Conservation (phyloP, 768 basidiomycete species). For the Lentinula lateritia region DNA sequence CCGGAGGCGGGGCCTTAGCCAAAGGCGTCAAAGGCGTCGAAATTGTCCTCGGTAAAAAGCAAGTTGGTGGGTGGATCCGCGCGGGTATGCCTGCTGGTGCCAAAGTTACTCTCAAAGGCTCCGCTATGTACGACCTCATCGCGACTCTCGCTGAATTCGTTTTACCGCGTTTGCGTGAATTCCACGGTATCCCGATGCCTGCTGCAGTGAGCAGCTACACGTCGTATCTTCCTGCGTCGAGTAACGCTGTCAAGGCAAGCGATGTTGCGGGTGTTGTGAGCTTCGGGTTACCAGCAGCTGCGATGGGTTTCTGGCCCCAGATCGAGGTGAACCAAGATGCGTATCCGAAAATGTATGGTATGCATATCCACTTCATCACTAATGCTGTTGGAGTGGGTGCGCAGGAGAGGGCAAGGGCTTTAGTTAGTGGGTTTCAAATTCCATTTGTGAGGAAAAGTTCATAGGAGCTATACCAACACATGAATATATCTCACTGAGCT, state of each 20-base stretch:
- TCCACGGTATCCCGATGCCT: slow-evolving; percentile 78
- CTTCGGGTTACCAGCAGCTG: slow-evolving; percentile 78
- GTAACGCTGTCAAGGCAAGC: slow-evolving; percentile 66
- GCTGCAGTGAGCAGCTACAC: not conserved
- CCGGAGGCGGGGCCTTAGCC: slow-evolving; percentile 66
- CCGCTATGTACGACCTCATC: slow-evolving; percentile 94
- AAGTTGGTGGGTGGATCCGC: slow-evolving; percentile 78
- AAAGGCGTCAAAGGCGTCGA: slow-evolving; percentile 61
- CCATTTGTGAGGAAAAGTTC: slow-evolving; percentile 48
- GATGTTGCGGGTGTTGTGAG: slow-evolving; percentile 84
- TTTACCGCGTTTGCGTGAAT: slow-evolving; percentile 89
- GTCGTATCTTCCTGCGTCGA: slow-evolving; percentile 38
- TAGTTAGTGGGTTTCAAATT: slow-evolving; percentile 89
- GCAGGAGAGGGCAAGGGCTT: slow-evolving; percentile 79
- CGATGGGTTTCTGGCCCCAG: slow-evolving; percentile 91
- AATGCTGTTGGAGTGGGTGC: slow-evolving; percentile 85
- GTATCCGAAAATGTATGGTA: slow-evolving; percentile 81
- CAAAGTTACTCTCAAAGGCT: slow-evolving; percentile 87
- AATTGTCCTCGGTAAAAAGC: slow-evolving; percentile 63
- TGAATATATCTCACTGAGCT: no score
- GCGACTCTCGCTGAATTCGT: slow-evolving; percentile 89
- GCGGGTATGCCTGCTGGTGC: slow-evolving; percentile 78
- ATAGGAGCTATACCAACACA: not conserved
- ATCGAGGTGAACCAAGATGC: slow-evolving; percentile 91
- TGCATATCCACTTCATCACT: slow-evolving; percentile 93